Evolutionary conservation across 1,284 basidiomycete genomes (phyloP), one percentile per base, ranked within the genome.

Genomic region (Agroathelia rolfsii): DNA sequence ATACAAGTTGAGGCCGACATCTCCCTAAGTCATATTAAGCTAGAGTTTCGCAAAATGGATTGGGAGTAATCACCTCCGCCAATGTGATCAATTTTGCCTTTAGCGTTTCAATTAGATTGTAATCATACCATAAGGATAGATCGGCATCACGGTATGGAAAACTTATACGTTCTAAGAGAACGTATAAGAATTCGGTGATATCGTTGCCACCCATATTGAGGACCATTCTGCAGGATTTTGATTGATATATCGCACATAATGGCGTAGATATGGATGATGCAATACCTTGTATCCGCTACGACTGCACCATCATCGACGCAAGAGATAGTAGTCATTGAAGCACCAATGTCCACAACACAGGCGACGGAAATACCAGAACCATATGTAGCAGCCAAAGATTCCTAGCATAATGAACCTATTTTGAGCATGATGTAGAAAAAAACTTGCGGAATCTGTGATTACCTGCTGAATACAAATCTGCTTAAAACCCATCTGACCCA

Each of bases 231-330:
- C 4, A 35, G 28, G 28, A 24, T 18, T n/a, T 14, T 37, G 10
- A 38, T 42, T 16, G 34, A 22, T 28, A 37, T 31, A 29, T 28
- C 24, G 29, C n/a, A 23, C n/a, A 12, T 23, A 24, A 31, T 24
- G 17, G 16, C 23, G 28, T 25, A 17, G 13, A 24, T 23, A 35
- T 32, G 26, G 41, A n/a, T n/a, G n/a, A n/a, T n/a, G n/a, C n/a
- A 57, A 29, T 46, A 86, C 89, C 94, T 75, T 3, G 89, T 90
- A 45, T 98, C 95, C 2, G 82, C 55, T 16, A 93, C 61, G 10
- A 98, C 75, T 31, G 94, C 55, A 1, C 95, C 95, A 49, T 99
- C 95, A 43, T 98, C 95, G 5, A 98, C 85, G 49, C 94, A 97
- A 0, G 92, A 79, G 32, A 99, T 76, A 42, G 76, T 87, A 3